phyloP scores from a whole-genome alignment of 208 protist genomes.

The Leishmania martiniquensis region DNA sequence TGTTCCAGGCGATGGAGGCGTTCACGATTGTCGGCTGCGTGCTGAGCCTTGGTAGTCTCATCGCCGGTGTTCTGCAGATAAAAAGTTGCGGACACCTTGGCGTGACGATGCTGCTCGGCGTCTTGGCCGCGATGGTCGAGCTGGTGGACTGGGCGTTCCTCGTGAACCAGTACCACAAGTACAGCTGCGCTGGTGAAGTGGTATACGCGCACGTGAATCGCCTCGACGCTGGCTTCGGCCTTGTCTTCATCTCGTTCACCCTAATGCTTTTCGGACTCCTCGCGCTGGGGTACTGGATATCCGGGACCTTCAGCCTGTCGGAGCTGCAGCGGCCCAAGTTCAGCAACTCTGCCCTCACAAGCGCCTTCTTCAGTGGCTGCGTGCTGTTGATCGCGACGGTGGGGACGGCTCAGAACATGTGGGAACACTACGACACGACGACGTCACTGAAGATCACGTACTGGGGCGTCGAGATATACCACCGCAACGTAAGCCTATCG shows the following conservation, averaged over 20 bases:
- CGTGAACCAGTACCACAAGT: conserved; percentile 57
- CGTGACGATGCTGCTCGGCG: conserved; percentile 32
- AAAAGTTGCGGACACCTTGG: conserved; percentile 44
- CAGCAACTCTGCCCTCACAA: conserved; percentile 14
- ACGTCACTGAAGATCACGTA: conserved; percentile 44
- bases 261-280: conserved; percentile 42
- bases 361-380: conserved; percentile 21
- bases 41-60: conserved; percentile 30
- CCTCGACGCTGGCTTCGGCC: conserved; percentile 49
- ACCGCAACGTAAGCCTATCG: conserved; percentile 32
- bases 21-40: conserved; percentile 46
- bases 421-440: conserved; percentile 39
- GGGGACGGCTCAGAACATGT: conserved; percentile 48
- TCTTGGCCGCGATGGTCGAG: conserved; percentile 29
- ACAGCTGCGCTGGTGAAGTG: conserved; percentile 43
- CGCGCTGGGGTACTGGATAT: conserved; percentile 38
- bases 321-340: conserved; percentile 29
- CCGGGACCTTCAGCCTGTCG: conserved; percentile 20
- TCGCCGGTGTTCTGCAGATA: conserved; percentile 42
- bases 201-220: conserved; percentile 43
- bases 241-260: conserved; percentile 41
- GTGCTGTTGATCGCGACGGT: conserved; percentile 42
- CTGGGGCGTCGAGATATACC: conserved; percentile 51
- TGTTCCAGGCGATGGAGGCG: conserved; percentile 54
- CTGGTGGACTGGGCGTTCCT: conserved; percentile 47